phyloP scores from a whole-genome alignment of 805 yeast species.

The Komagataella populi region DNA sequence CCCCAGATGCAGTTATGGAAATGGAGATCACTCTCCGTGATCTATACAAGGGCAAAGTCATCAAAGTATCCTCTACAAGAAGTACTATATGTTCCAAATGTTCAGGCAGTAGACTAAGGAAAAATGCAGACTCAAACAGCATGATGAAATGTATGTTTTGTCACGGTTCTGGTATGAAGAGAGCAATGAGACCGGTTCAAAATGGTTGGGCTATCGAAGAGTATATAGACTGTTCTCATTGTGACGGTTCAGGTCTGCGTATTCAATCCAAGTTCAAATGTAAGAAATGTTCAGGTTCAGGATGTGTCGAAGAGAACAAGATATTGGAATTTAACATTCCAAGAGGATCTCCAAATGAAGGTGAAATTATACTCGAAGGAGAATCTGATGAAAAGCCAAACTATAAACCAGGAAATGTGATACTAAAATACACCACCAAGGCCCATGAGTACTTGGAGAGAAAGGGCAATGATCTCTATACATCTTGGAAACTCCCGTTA shows the following conservation, averaged over 20 bases:
- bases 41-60: constrained; percentile 65
- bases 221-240: constrained; percentile 45
- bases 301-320: constrained; percentile 49
- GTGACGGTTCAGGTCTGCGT: constrained; percentile 58
- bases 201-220: constrained; percentile 66
- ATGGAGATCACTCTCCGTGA: constrained; percentile 60
- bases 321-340: constrained; percentile 65
- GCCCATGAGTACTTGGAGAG: constrained; percentile 36
- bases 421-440: constrained; percentile 42
- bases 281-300: constrained; percentile 58
- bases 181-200: constrained; percentile 49
- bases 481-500: constrained; percentile 46
- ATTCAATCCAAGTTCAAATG: constrained; percentile 60
- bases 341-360: constrained; percentile 56
- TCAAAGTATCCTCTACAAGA: constrained; percentile 62
- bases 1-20: constrained; percentile 57
- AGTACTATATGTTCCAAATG: constrained; percentile 62
- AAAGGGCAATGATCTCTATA: constrained; percentile 49
- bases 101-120: constrained; percentile 62
- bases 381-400: constrained; percentile 75
- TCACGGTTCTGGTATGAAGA: constrained; percentile 54
- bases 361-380: constrained; percentile 42
- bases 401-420: constrained; percentile 63
- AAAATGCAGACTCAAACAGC: constrained; percentile 34
- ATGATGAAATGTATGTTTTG: constrained; percentile 43